Evolutionary conservation across 1,284 basidiomycete genomes (phyloP), one percentile per base, ranked within the genome.

Genomic region (Trichosporon faecale): DNA sequence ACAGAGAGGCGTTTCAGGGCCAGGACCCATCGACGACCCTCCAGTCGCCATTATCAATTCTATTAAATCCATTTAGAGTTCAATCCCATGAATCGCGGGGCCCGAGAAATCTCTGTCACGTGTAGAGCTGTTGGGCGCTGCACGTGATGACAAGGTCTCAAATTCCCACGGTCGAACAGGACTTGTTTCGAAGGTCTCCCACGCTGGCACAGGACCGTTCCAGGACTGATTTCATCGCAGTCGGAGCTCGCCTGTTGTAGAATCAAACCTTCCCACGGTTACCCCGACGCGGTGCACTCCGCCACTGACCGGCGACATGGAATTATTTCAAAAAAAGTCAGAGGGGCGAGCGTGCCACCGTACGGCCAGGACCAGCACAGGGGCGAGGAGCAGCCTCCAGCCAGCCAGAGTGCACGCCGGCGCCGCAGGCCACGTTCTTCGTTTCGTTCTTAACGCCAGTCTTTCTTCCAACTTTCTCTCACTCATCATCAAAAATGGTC

Each of bases 401-500:
- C 57, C 57, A 29, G 40, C 64, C 23, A 65, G 37, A 29, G 46
- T n/a, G 27, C 49, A 46, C 25, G 49, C 29, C 65, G 27, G 25
- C 11, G 46, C 46, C 27, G 40, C 46, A 14, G 3, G 37, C 25
- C 66, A 37, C 64, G 35, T 55, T 40, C 18, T 65, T 65, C 29
- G 31, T 21, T 25, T 64, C 52, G n/a, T 12, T 66, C 67, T 55
- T 46, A 40, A 68, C 70, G 64, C 66, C 46, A 67, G 57, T 57
- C 70, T 46, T 72, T 61, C 69, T 64, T 44, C 67, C 46, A n/a
- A 37, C 65, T 35, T 35, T 72, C 27, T 57, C 44, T 31, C 57
- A 70, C 63, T 52, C 49, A 72, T 61, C 65, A 64, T 69, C 73
- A 80, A 76, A 78, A 93, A 93, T 92, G 88, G 91, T 79, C 79